Evolutionary conservation across 768 basidiomycete species (phyloP), one percentile per base, ranked within the genome.

Genomic region (Chalciporus sphaerocephalus): DNA sequence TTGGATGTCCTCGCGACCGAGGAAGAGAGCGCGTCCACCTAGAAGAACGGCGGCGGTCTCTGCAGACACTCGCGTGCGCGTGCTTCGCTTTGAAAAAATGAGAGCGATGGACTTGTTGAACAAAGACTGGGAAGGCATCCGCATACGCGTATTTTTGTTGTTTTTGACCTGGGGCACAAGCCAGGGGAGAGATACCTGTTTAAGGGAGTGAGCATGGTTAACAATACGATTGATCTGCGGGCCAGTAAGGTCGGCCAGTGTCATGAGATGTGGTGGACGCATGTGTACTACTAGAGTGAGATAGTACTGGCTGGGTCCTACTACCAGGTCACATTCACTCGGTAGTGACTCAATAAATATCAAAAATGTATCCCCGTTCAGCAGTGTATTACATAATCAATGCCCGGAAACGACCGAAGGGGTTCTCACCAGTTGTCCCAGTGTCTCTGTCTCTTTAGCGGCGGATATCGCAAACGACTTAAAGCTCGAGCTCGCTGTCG

Each of bases 41-140:
- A 99, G 78, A 11, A 92, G 66, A 2, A 73, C 60, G 0, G 87
- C 69, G 20, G 89, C 80, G 0, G 92, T 94, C 70, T 99, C 95
- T 7, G 87, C 85, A 2, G 92, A 78, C 6, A 98, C 66, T 11
- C 96, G 80, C 0, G 96, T 99, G 35, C 95, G 80, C 0, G 95
- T 97, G 58, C 87, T 91, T 28, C 95, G 82, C 62, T 99, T 99
- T 2, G 84, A 85, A 67, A 99, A 98, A 30, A 98, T 65, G 44
- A 98, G 69, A 0, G 94, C 94, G 49, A 98, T 76, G 0, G 88
- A 81, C 66, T 94, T 92, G 61, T 79, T 81, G 60, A 82, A 83
- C 4, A 92, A 74, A 2, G 85, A 84, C 64, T 85, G 87, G 0
- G 85, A 78, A 2, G 87, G 85, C 56, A 85, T 71, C 7, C 74